A percentile compares a stretch with the other conserved stretches of the same genome.
Conservation (phyloP, 768 basidiomycete genomes). For the Cubamyces lactineus region DNA sequence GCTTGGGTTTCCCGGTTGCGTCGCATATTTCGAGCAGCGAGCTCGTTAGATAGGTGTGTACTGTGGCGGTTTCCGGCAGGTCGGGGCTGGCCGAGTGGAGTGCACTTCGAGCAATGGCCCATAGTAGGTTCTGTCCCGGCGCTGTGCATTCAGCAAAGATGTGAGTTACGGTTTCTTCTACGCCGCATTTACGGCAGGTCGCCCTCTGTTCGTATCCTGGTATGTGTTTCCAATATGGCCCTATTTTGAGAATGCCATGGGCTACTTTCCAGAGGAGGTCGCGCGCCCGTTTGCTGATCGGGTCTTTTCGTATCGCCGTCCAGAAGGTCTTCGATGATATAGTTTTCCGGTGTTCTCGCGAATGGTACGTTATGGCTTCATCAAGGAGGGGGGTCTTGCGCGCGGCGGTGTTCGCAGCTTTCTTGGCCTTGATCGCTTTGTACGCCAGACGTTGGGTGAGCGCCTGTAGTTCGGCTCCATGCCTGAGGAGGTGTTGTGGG, state of each 20-base stretch:
- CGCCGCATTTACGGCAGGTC: constrained; percentile 19
- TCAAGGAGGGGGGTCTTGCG: too few species aligned
- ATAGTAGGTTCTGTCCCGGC: constrained; percentile 1
- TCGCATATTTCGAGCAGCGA: too few species aligned
- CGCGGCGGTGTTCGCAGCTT: too few species aligned
- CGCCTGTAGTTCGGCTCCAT: too few species aligned
- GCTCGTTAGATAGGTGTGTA: too few species aligned
- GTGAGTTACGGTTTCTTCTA: constrained; percentile 26
- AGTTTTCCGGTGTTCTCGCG: not conserved
- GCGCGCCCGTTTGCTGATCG: not conserved
- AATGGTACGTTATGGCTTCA: too few species aligned
- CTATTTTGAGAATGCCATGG: constrained; percentile 12
- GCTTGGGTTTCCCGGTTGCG: too few species aligned
- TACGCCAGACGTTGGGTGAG: too few species aligned
- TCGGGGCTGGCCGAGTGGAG: too few species aligned
- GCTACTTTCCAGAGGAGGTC: constrained; percentile 19
- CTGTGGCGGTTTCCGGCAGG: too few species aligned
- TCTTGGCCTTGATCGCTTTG: not conserved
- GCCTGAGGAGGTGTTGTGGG: too few species aligned
- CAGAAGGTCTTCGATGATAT: not conserved
- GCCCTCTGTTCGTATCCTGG: constrained; percentile 8
- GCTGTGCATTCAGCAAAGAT: constrained; percentile 24
- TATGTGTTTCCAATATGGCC: constrained; percentile 24
- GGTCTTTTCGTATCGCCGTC: not conserved
- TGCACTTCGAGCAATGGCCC: constrained; percentile 5